A percentile compares a stretch with the other conserved stretches of the same genome.
Conservation (phyloP, 2,329 filamentous ascomycete species). For the Acarospora socialis region DNA sequence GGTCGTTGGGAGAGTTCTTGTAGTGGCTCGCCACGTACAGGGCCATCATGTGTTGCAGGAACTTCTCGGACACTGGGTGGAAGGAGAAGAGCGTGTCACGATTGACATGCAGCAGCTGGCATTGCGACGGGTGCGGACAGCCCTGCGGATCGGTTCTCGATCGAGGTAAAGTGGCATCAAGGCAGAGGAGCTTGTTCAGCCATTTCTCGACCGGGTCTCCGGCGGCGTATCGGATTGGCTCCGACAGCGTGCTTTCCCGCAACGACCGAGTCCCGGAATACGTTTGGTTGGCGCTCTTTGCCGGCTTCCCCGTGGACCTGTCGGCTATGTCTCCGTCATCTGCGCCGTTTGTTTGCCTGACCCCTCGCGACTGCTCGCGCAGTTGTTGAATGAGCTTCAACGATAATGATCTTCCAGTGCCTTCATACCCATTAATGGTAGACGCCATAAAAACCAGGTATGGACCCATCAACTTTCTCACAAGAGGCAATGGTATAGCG, state of each 20-base stretch:
- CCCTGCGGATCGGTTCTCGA: slow-evolving; percentile 59
- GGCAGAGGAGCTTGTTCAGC: slow-evolving; percentile 85
- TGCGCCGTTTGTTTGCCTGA: slow-evolving; percentile 36
- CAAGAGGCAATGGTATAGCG: slow-evolving; percentile 83
- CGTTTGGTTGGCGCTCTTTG: slow-evolving; percentile 47
- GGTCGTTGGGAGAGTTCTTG: slow-evolving; percentile 93
- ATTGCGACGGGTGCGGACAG: slow-evolving; percentile 79
- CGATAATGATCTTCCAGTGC: slow-evolving; percentile 85
- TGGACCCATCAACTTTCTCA: slow-evolving; percentile 86
- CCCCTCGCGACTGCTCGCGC: slow-evolving; percentile 72
- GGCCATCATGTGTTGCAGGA: slow-evolving; percentile 95
- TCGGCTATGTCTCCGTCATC: slow-evolving; percentile 57
- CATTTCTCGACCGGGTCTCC: slow-evolving; percentile 90
- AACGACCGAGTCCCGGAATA: slow-evolving; percentile 59
- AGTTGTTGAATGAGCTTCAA: slow-evolving; percentile 95
- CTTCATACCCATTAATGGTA: slow-evolving; percentile 97
- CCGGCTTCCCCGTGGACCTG: slow-evolving; percentile 58
- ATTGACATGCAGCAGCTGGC: slow-evolving; percentile 86
- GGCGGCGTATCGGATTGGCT: slow-evolving; percentile 87
- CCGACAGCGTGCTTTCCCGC: slow-evolving; percentile 80
- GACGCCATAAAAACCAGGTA: slow-evolving; percentile 99
- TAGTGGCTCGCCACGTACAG: slow-evolving; percentile 95
- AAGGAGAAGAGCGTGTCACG: slow-evolving; percentile 96
- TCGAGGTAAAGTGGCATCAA: slow-evolving; percentile 79
- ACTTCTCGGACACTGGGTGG: slow-evolving; percentile 91